Base-by-base conservation (phyloP, 116 monocot genomes). In the Papilionanthe hybrid region DNA sequence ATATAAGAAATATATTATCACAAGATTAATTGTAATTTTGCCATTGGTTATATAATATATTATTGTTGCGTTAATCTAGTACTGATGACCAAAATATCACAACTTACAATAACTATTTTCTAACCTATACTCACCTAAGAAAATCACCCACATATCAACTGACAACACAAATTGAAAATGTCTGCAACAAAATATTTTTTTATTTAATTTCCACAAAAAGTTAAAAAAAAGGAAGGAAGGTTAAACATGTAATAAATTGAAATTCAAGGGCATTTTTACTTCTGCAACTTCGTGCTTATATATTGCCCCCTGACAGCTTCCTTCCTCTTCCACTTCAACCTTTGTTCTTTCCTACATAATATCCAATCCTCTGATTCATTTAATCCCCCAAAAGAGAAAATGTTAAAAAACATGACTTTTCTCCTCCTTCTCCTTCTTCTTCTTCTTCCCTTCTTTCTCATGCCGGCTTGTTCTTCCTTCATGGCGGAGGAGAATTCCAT, bases 401-500 rank as follows among this genome's bases (percentile, higher is more conserved):
- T 73, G 66, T 44, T 30, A 42, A 9, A 7, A 1, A 8, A 72
- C 27, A 1, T 19, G 41, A 22, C 9, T 75, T 18, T 53, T 17
- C 53, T 53, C 17, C 27, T 53, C 53, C 53, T 15, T 17, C 53
- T 57, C 65, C 78, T 37, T 56, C 76, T 76, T 56, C 76, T 72
- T 57, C 83, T 73, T 45, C 68, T 9, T 60, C 7, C 53, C 43
- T 71, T 72, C 47, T 27, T 72, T 9, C 60, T 68, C 66, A 15
- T 55, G 30, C 20, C 53, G 4, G 50, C 22, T 5, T 76, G 49
- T 20, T 79, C 48, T 15, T 71, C 55, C 30, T 72, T 17, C 3
- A 11, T 41, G 45, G 65, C 10, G 27, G 57, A 45, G 23, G 86
- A 86, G 76, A 77, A 76, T 71, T 77, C 83, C 32, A 77, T 89